phyloP scores from a whole-genome alignment of 192 early-diverging fungal genomes.

The Podila verticillata region DNA sequence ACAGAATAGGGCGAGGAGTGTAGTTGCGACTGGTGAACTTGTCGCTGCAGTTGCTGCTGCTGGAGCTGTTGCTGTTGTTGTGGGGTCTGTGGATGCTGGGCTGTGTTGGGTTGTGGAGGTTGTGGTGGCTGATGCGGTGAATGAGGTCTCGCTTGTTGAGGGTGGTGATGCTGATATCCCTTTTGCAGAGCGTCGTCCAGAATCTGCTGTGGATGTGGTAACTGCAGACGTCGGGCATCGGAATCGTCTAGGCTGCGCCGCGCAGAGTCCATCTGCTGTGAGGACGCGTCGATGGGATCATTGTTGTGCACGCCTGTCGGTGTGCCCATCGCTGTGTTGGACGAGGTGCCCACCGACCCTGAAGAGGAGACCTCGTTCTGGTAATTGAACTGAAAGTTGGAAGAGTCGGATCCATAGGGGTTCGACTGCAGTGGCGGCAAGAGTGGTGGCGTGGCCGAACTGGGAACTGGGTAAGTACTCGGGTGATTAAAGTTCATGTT shows the following conservation, averaged over 20 bases:
- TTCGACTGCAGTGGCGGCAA: slow-evolving; percentile 38
- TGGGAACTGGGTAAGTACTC: slow-evolving; percentile 21
- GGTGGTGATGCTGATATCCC: slow-evolving; percentile 14
- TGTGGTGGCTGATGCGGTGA: slow-evolving; percentile 7
- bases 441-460: slow-evolving; percentile 33
- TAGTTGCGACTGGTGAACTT: slow-evolving; percentile 7
- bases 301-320: slow-evolving; percentile 17
- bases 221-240: slow-evolving; percentile 10
- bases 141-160: slow-evolving; percentile 6
- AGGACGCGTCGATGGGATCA: slow-evolving; percentile 11
- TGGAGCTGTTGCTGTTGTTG: slow-evolving; percentile 11
- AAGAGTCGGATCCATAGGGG: slow-evolving; percentile 1
- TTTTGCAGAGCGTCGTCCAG: slow-evolving; percentile 41
- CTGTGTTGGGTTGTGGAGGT: slow-evolving; percentile 1
- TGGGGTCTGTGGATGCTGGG: neutral
- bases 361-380: neutral
- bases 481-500: slow-evolving; percentile 35
- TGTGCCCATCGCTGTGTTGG: slow-evolving; percentile 14
- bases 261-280: slow-evolving; percentile 18
- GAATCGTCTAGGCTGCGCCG: slow-evolving; percentile 22
- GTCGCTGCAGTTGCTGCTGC: slow-evolving; percentile 13
- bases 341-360: neutral
- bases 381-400: neutral
- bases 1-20: slow-evolving; percentile 8
- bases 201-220: slow-evolving; percentile 44